A percentile compares a stretch with the other conserved stretches of the same genome.
Evolutionary conservation across 768 basidiomycete species (phyloP).

Genomic region (Leucocoprinus leucothites): DNA sequence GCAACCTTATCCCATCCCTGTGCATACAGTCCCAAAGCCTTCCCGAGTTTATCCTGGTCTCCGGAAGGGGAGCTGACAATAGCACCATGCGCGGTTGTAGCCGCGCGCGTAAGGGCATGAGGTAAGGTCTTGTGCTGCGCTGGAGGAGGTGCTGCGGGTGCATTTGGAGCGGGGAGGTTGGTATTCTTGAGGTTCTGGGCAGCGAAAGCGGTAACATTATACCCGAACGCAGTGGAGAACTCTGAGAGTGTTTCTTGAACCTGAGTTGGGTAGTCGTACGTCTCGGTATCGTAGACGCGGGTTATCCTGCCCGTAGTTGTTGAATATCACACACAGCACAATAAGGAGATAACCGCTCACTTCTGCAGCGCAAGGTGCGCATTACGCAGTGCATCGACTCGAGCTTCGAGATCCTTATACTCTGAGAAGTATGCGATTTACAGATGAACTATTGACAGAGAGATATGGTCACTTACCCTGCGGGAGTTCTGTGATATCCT

Average conservation of each 20-base stretch:
- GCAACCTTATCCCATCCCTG: constrained; percentile 82
- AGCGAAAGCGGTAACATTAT: constrained; percentile 79
- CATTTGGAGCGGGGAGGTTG: constrained; percentile 68
- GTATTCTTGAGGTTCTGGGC: constrained; percentile 88
- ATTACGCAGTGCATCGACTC: constrained; percentile 86
- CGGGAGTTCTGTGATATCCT: constrained; percentile 93
- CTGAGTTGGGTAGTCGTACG: constrained; percentile 88
- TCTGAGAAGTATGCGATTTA: constrained; percentile 44
- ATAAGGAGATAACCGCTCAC: constrained; percentile 35
- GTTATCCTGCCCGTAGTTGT: constrained; percentile 56
- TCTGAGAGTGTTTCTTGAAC: constrained; percentile 81
- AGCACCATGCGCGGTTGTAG: constrained; percentile 53
- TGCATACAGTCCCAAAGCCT: constrained; percentile 76
- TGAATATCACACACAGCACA: neutral
- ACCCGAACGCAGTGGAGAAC: constrained; percentile 65
- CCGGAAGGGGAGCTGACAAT: constrained; percentile 36
- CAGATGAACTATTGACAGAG: neutral
- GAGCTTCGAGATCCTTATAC: constrained; percentile 93
- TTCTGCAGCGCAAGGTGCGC: constrained; percentile 79
- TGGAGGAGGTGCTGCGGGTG: constrained; percentile 51
- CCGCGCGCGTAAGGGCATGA: constrained; percentile 86
- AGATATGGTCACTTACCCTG: constrained; percentile 53
- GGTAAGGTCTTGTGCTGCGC: constrained; percentile 93
- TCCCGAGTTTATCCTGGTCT: constrained; percentile 65
- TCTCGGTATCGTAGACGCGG: constrained; percentile 84